These are phyloP conservation scores for Neocatenulostroma microsporum DNA, from an alignment of 2,329 filamentous ascomycete genomes.

Conservation along the genomic window DNA sequence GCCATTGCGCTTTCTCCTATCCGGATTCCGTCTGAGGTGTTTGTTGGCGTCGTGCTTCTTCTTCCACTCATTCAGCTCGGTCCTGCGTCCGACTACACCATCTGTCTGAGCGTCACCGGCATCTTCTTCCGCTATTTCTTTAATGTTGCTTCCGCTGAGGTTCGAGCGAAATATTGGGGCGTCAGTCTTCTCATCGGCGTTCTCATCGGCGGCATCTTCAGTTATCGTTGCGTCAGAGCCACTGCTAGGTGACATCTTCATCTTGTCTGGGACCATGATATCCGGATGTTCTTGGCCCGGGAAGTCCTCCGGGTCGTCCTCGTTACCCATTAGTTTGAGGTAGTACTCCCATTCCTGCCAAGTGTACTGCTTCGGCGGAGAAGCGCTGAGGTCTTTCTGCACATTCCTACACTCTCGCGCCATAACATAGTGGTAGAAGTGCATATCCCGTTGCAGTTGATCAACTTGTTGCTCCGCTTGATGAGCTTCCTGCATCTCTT, in stretches of 20 bases:
- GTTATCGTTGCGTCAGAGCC: slow-evolving; percentile 6
- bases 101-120: slow-evolving; percentile 9
- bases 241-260: slow-evolving; percentile 13
- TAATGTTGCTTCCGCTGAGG: too few species aligned
- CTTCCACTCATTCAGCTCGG: slow-evolving; percentile 11
- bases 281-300: slow-evolving; percentile 22
- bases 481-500: slow-evolving; percentile 32
- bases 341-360: slow-evolving; percentile 43
- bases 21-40: slow-evolving; percentile 10
- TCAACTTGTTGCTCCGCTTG: slow-evolving; percentile 33
- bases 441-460: slow-evolving; percentile 39
- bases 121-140: background rate
- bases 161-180: slow-evolving; percentile 1
- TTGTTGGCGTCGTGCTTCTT: slow-evolving; percentile 8
- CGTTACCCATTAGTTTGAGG: slow-evolving; percentile 40
- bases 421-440: slow-evolving; percentile 45
- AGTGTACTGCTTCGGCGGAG: slow-evolving; percentile 30
- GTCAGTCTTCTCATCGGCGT: background rate
- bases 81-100: slow-evolving; percentile 16
- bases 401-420: slow-evolving; percentile 38
- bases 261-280: slow-evolving; percentile 10
- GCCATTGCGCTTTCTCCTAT: slow-evolving; percentile 12
- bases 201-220: background rate
- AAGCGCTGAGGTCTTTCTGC: slow-evolving; percentile 35
- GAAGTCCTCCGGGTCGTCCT: slow-evolving; percentile 30